Conservation (phyloP, 345 rosid species). For the Citrus sp. region DNA sequence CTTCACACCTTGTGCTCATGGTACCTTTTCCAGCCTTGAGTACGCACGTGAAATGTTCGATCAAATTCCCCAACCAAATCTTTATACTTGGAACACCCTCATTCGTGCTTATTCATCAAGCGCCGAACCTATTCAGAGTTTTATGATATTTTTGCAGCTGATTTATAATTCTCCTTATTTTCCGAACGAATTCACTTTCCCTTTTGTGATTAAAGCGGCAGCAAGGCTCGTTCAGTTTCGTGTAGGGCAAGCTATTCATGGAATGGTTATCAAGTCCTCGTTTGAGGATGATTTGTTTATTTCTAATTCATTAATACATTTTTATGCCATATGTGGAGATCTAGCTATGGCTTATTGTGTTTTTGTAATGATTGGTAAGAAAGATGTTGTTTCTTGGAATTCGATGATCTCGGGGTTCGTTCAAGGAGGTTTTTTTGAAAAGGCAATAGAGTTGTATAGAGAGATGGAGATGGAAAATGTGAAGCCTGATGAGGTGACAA, state of each 20-base stretch:
- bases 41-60: conserved; percentile 73
- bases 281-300: conserved; percentile 46
- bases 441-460: conserved; percentile 50
- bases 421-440: conserved; percentile 51
- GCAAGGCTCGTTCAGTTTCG: conserved; percentile 29
- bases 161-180: conserved; percentile 30
- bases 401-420: conserved; percentile 65
- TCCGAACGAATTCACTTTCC: conserved; percentile 68
- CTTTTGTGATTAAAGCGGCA: conserved; percentile 64
- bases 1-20: conserved; percentile 35
- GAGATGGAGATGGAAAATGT: conserved; percentile 50
- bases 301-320: conserved; percentile 57
- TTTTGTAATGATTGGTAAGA: conserved; percentile 39
- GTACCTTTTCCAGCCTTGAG: conserved; percentile 46
- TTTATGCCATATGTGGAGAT: conserved; percentile 55
- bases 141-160: conserved; percentile 47
- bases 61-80: conserved; percentile 63
- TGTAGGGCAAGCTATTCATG: conserved; percentile 55
- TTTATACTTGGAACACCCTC: conserved; percentile 64
- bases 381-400: conserved; percentile 78
- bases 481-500: conserved; percentile 60
- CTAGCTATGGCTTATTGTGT: conserved; percentile 54
- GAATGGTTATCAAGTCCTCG: conserved; percentile 49
- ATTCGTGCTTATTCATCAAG: conserved; percentile 66
- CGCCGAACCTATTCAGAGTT: conserved; percentile 45